Base-by-base conservation (phyloP, 768 basidiomycete species). In the Tricholoma bakamatsutake region DNA sequence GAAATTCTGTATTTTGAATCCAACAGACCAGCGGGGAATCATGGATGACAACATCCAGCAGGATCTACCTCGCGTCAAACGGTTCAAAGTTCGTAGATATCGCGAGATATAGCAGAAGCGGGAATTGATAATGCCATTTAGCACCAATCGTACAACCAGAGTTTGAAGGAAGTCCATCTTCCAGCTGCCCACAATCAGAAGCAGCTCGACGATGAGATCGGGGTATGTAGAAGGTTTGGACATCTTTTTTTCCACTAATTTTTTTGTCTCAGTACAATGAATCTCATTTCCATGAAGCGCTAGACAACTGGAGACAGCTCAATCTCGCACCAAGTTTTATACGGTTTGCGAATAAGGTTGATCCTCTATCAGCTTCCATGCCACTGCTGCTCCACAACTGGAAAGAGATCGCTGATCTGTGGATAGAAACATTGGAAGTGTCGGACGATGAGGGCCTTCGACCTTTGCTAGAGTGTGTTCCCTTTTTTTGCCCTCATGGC, bases 371-470 rank as follows among this genome's bases (percentile, higher is more conserved):
- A 5, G 78, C 82, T 2, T 91, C 88, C 4, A 82, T 94, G 80
- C 86, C 91, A 1, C 72, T 93, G 28, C 78, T 95, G 12, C 74
- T 95, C 7, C 88, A 90, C 62, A 85, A 93, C 67, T 89, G 87
- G 83, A 72, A 75, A 59, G 82, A 87, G 12, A 76, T 95, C 1
- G 72, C 86, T 18, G 72, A 78, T 1, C 60, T 84, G 3, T 93
- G 91, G 91, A 65, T 80, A 17, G 72, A 66, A 9, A 81, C 83
- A 0, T 65, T 89, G 31, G 77, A 79, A 42, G 62, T 60, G 11
- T 77, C 86, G 4, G 85, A 91, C 58, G 84, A 90, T 59, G 89
- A 93, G 67, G 87, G 84, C 0, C 62, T 90, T 53, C 77, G 76
- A 53, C 81, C 85, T 17, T 71, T 93, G n/a, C 77, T 93, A 9